Evolutionary conservation across 2,329 filamentous ascomycete genomes (phyloP).

Genomic region (Penicillium sp.): DNA sequence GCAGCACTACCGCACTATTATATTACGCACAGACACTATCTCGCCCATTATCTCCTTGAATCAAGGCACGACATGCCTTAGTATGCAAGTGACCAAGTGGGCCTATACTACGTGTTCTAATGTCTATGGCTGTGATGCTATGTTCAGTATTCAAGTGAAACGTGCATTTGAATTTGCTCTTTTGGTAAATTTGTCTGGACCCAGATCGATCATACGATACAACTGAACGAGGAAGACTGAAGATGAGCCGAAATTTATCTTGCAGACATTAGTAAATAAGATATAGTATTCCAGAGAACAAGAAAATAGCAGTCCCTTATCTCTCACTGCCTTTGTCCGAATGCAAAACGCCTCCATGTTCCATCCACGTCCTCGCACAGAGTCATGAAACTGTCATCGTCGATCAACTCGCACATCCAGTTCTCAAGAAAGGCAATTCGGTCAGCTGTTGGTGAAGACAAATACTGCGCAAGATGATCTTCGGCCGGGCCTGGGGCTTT

Average conservation of each 20-base stretch:
- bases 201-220: background rate
- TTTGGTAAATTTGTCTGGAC: background rate
- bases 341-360: slow-evolving; percentile 42
- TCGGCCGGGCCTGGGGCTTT: slow-evolving; percentile 1
- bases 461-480: slow-evolving; percentile 34
- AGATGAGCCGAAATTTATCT: background rate
- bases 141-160: background rate
- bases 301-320: background rate
- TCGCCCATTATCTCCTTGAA: too few relatives aligned
- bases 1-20: too few relatives aligned
- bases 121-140: background rate
- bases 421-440: slow-evolving; percentile 37
- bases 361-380: slow-evolving; percentile 44
- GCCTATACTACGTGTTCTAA: background rate
- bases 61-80: too few relatives aligned
- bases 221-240: background rate
- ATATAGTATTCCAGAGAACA: background rate
- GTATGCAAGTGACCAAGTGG: too few relatives aligned
- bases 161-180: background rate
- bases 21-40: too few relatives aligned
- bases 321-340: slow-evolving; percentile 31
- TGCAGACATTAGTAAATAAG: background rate
- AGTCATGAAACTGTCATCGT: slow-evolving; percentile 42
- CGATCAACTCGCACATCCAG: slow-evolving; percentile 45
- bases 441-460: slow-evolving; percentile 32